A percentile compares a stretch with the other conserved stretches of the same genome.
These are phyloP conservation scores for Orbilia brochopaga DNA, from an alignment of 2,329 filamentous ascomycete species.

Conservation along the genomic window DNA sequence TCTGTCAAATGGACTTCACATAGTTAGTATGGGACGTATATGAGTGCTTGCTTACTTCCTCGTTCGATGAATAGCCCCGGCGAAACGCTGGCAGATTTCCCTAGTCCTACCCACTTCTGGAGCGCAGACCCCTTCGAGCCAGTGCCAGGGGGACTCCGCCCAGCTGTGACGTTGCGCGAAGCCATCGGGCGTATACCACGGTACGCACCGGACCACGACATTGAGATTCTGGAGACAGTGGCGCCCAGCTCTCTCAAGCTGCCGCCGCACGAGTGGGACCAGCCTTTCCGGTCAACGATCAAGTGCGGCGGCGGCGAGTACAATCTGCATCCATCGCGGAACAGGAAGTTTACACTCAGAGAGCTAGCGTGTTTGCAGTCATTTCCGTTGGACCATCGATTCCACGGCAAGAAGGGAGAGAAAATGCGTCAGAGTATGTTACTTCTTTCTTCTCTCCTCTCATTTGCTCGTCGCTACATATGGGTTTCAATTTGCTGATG, in stretches of 20 bases:
- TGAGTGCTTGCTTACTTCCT: too few species aligned
- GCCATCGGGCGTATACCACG: constrained; percentile 59
- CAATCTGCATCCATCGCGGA: constrained; percentile 71
- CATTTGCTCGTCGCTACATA: too few species aligned
- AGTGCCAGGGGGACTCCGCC: constrained; percentile 53
- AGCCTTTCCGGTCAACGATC: constrained; percentile 62
- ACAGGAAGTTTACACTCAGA: constrained; percentile 68
- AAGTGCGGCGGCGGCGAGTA: constrained; percentile 68
- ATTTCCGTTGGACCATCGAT: constrained; percentile 69
- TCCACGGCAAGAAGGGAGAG: constrained; percentile 57
- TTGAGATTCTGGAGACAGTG: constrained; percentile 53
- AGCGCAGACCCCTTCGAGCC: constrained; percentile 56
- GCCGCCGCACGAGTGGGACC: constrained; percentile 51
- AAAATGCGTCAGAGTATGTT: constrained; percentile 45
- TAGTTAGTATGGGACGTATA: neutral
- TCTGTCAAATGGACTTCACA: neutral
- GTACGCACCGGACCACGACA: constrained; percentile 56
- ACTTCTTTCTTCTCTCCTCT: neutral
- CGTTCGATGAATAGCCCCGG: constrained; percentile 65
- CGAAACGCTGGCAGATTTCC: constrained; percentile 71
- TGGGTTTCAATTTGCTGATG: neutral
- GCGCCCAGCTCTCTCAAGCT: constrained; percentile 57
- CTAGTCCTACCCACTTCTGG: constrained; percentile 65
- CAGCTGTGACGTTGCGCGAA: constrained; percentile 59
- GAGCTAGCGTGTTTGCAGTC: constrained; percentile 74